Conservation (phyloP, 202 grass and related monocot species). For the Setaria italica region DNA sequence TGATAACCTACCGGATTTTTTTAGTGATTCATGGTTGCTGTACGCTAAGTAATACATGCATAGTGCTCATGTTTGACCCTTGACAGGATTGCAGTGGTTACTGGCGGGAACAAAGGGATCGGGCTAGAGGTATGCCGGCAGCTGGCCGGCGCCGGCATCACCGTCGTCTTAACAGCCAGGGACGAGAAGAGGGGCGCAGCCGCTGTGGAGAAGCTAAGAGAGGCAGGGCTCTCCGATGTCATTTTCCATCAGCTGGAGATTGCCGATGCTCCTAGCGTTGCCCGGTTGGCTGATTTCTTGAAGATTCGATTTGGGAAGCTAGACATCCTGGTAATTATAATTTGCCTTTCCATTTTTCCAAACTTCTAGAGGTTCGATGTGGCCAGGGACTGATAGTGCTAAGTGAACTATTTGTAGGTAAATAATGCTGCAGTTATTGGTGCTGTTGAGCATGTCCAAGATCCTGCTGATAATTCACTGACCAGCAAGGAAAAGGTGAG, state of each 20-base stretch:
- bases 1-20: neutral
- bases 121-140: conserved; percentile 53
- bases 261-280: conserved; percentile 45
- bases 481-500: conserved; percentile 33
- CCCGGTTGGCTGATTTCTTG: conserved; percentile 46
- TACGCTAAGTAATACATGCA: neutral
- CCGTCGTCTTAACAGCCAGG: conserved; percentile 52
- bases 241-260: conserved; percentile 59
- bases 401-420: conserved; percentile 14
- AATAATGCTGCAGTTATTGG: conserved; percentile 47
- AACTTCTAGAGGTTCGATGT: neutral
- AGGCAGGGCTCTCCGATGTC: conserved; percentile 23
- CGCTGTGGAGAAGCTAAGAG: conserved; percentile 38
- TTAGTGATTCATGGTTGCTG: neutral
- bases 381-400: neutral
- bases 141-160: conserved; percentile 29
- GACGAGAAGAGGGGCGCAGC: conserved; percentile 47
- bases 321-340: conserved; percentile 50
- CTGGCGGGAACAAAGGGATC: conserved; percentile 56
- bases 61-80: neutral
- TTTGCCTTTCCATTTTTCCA: neutral
- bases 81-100: conserved; percentile 51
- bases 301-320: conserved; percentile 52
- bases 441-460: conserved; percentile 16
- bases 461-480: neutral